A percentile compares a stretch with the other conserved stretches of the same genome.
Conservation (phyloP, 2,329 filamentous ascomycete species). For the Colletotrichum cereale region DNA sequence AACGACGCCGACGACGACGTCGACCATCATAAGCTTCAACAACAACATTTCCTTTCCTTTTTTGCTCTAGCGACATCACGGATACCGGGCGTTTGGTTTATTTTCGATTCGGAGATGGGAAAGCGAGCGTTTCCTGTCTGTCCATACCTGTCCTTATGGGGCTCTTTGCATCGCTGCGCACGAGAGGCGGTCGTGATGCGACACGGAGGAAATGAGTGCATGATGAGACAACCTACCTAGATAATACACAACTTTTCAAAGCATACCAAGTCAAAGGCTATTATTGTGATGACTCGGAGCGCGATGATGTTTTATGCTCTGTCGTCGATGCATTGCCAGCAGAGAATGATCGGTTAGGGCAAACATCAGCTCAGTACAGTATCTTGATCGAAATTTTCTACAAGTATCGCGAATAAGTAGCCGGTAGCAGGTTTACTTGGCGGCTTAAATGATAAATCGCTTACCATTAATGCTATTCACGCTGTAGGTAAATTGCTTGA, state of each 20-base stretch:
- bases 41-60: neutral
- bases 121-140: conserved; percentile 27
- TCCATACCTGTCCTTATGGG: conserved; percentile 35
- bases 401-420: neutral
- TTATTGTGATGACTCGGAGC: neutral
- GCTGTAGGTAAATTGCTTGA: neutral
- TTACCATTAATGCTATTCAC: neutral
- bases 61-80: conserved; percentile 10
- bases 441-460: neutral
- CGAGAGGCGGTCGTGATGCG: neutral
- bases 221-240: conserved; percentile 10
- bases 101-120: neutral
- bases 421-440: neutral
- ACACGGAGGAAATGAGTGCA: neutral
- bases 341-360: neutral
- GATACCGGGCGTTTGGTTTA: conserved; percentile 25
- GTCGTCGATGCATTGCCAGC: neutral
- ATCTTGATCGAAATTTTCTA: neutral
- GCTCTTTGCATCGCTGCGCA: neutral
- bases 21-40: neutral
- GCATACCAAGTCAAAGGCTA: neutral
- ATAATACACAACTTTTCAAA: neutral
- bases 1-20: too few species aligned
- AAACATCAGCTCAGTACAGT: neutral
- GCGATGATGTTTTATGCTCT: neutral